Base-by-base conservation (phyloP, 1,284 basidiomycete genomes). In the Boletellus deceptivus region DNA sequence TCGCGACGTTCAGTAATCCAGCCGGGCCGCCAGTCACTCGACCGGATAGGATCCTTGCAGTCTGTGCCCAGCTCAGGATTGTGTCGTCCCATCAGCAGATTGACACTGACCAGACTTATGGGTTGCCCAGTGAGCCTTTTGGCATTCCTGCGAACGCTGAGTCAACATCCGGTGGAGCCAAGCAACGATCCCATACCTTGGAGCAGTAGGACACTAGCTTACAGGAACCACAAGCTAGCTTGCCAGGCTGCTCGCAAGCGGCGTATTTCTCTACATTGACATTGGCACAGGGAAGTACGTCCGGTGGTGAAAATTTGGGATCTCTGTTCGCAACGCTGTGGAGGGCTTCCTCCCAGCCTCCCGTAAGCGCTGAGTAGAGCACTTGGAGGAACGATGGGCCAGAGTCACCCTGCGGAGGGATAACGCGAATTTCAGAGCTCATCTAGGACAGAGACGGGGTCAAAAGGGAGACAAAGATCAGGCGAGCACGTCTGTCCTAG, bases 121-220 rank as follows among this genome's bases (percentile, higher is more conserved):
- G 14, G 18, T 37, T 10, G 35, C n/a, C 55, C 60, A 64, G 39
- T 64, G 65, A 33, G 40, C 46, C 35, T 8, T 53, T 48, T 68
- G 65, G 41, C 65, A 63, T 43, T 63, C 61, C 65, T 63, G 33
- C 16, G 10, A 4, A 8, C 7, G n/a, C 7, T 27, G 3, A 36
- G 16, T 44, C 20, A 36, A 24, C 6, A 14, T 38, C 22, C 11
- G 24, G 16, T 17, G 17, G 20, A 20, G 10, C n/a, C n/a, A 6
- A 5, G 42, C 33, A 34, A 47, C 53, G 60, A 39, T 36, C 0
- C 4, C 41, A 29, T 52, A 58, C 67, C 52, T 70, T 68, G 8
- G 72, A 75, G 54, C 73, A 75, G 48, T 75, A 74, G 6, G 71
- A 71, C 0, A 74, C 72, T 4, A 75, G 56, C 47, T 54, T 70